Evolutionary conservation across 2,329 filamentous ascomycete genomes (phyloP), one percentile per base, ranked within the genome.

Genomic region (Sarocladium oryzae): DNA sequence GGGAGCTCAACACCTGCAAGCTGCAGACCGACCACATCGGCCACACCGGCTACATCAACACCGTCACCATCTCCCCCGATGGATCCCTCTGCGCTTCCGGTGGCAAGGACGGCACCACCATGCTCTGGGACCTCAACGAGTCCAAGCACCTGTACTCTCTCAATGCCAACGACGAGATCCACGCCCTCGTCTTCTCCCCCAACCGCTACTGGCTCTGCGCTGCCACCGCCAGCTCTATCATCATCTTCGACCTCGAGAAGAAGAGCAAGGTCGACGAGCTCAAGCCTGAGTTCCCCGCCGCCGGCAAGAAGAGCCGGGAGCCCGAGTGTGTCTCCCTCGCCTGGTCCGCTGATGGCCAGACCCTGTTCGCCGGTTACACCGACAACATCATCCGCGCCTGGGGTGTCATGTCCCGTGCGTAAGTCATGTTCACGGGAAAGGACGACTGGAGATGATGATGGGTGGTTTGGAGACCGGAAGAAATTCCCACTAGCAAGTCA

Each of bases 151-250:
- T 99, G 69, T 99, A 99, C 88, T 97, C 92, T 60, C 89, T 99
- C 71, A 93, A 91, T 78, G 93, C 93, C 73, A 93, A 92, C 76
- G 92, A 99, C 76, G 93, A 97, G 86, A 99, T 99, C 83, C 93
- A 99, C 81, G 92, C 93, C 65, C 92, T 99, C 63, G 93, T 97
- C 76, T 99, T 99, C 89, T 97, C 93, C 60, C 93, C 93, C 71
- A 99, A 99, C 89, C 88, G 93, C 76, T 99, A 99, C 89, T 99
- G 93, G 93, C 86, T 99, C 65, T 99, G 93, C 84, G 93, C 93
- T 71, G 93, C 93, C 72, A 99, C 93, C 59, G 83, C 89, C 71
- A 89, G 84, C 79, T 90, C 85, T 84, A 97, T 99, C 84, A 96
- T 96, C 84, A 97, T 99, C 84, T 99, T 99, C 80, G 93, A 99